These are phyloP conservation scores for Mortierella sp. DNA, from an alignment of 371 early-diverging fungal species.

Conservation along the genomic window DNA sequence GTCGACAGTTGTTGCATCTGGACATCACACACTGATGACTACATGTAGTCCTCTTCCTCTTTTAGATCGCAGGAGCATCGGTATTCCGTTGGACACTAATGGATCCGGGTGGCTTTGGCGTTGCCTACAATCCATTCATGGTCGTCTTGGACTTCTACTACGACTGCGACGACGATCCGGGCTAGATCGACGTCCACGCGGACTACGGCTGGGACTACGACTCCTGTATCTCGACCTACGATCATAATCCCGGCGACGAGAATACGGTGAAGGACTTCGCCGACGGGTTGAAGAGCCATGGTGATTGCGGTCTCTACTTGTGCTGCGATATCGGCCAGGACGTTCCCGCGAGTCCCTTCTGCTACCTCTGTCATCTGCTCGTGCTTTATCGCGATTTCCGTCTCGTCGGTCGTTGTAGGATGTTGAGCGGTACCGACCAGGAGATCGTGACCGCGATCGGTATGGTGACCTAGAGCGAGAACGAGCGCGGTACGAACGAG, in stretches of 20 bases:
- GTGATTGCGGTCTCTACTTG: constrained; percentile 15
- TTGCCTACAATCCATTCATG: too few species aligned
- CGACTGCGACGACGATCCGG: constrained; percentile 7
- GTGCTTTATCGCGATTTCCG: constrained; percentile 13
- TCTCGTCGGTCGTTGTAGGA: constrained; percentile 18
- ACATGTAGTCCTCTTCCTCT: too few species aligned
- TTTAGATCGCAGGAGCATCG: too few species aligned
- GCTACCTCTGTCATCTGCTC: not conserved
- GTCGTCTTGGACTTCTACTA: constrained; percentile 10
- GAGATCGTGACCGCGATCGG: constrained; percentile 7
- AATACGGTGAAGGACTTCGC: constrained; percentile 28
- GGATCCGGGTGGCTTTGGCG: too few species aligned
- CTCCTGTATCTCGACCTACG: constrained; percentile 26
- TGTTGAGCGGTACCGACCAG: constrained; percentile 10
- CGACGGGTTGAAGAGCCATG: constrained; percentile 8
- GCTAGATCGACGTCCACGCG: too few species aligned
- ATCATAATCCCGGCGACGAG: constrained; percentile 19
- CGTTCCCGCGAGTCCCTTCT: constrained; percentile 12
- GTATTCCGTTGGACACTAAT: too few species aligned
- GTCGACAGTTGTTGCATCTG: too few species aligned
- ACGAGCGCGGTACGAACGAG: not conserved
- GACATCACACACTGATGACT: too few species aligned
- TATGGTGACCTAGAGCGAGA: constrained; percentile 2
- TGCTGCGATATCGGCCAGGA: constrained; percentile 4
- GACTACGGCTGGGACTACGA: constrained; percentile 24